Base-by-base conservation (phyloP, 2,329 filamentous ascomycete genomes). In the Sordariomycetes sp. region DNA sequence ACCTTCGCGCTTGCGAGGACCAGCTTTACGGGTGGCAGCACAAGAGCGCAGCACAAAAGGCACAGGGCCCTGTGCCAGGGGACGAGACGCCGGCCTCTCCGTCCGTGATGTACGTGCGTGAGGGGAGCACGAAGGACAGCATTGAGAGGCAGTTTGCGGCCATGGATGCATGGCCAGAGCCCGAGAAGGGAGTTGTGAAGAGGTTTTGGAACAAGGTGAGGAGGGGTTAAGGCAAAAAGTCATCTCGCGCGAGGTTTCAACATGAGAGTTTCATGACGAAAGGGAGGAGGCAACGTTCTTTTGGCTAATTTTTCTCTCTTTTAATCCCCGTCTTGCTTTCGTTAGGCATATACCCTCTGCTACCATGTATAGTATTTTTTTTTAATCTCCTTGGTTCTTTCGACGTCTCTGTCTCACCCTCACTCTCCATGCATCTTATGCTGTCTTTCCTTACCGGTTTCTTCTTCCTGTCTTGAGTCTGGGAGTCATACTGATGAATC, bases 1-100 rank as follows among this genome's bases (percentile, higher is more conserved):
- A 97, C 68, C 79, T 97, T 54, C 85, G 91, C 50, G 86, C 86
- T 4, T 79, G 86, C 61, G 88, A 93, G 61, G 83, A 87, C 12
- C 79, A 86, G 61, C 78, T 89, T 18, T 89, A 91, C 65, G 84
- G 84, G 50, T 89, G 85, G 83, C 82, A 87, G 65, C 22, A 14
- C 10, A n/a, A 35, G 32, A 10, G 18, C 53, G 12, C 57, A 20
- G 74, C 62, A 70, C 78, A 62, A 76, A 83, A 62, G 61, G 79
- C 81, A 2, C 69, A 84, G 37, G 76, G 78, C n/a, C 52, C 64
- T 7, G 62, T 63, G 22, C 62, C 61, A 7, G 62, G 66, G 35
- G 64, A 66, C 10, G 66, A 66, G n/a, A 7, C 46, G 22, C 18
- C 40, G 18, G 18, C 7, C 11, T 63, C 66, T 18, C 64, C 68